Conservation (phyloP, 225 moss, liverwort and hornwort genomes). For the Marchantia polymorpha region DNA sequence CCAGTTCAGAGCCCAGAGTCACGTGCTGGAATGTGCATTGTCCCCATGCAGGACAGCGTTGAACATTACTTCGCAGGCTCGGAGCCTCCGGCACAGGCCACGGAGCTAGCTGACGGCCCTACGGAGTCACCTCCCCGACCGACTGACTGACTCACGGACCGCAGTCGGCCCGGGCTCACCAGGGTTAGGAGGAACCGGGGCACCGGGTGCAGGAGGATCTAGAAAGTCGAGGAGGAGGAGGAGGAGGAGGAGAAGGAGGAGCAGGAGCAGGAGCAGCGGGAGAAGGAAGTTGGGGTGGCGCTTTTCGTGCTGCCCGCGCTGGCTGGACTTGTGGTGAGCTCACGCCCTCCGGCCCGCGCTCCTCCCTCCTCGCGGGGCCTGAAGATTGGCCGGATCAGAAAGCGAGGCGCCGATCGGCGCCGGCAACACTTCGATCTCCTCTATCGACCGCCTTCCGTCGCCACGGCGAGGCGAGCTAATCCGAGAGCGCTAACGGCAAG, state of each 20-base stretch:
- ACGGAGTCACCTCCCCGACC: background rate
- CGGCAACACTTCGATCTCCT: background rate
- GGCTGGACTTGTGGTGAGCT: background rate
- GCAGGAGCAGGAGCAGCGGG: background rate
- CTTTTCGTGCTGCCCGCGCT: background rate
- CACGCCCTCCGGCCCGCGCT: no score
- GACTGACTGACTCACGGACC: background rate
- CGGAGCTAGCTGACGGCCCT: background rate
- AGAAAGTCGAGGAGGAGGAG: background rate
- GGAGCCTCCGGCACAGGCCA: background rate
- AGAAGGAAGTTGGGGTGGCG: background rate
- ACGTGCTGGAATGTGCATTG: constrained; percentile 7
- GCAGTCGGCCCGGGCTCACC: background rate
- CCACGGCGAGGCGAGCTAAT: background rate
- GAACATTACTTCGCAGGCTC: background rate
- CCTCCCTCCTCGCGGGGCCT: background rate
- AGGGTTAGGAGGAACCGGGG: background rate
- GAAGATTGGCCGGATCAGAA: background rate
- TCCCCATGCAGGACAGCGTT: background rate
- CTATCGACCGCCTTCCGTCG: background rate
- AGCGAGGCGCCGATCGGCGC: background rate
- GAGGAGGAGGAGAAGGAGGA: background rate
- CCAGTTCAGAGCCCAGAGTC: background rate
- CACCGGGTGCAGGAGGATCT: background rate
- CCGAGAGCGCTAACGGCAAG: background rate